Evolutionary conservation across 1,284 basidiomycete genomes (phyloP), one percentile per base, ranked within the genome.

Genomic region (Ceratobasidium papillatum): DNA sequence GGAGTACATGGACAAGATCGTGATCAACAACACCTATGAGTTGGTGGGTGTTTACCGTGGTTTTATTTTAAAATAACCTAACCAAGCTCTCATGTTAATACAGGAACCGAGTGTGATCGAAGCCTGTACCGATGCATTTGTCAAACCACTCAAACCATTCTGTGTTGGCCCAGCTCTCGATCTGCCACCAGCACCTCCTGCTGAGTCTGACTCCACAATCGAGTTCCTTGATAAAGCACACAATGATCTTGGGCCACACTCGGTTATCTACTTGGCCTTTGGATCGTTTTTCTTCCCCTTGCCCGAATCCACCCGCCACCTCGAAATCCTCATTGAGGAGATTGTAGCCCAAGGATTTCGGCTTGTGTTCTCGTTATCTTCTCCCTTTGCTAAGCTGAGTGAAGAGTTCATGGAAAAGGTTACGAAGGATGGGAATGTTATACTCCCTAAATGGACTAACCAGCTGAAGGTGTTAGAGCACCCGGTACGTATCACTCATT

Each of bases 391-490:
- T 2, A 25, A 52, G 19, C 14, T 68, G 32, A 25, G 41, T 51
- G 9, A 32, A 36, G 4, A 22, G 27, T 45, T 4, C 11, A 12
- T 51, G 3, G 65, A 56, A 17, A 34, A 36, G 51, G 2, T 54
- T 7, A 41, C 47, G 8, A 41, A 38, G 47, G 34, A 11, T 11
- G 51, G 65, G 36, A 38, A 54, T 4, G 65, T 36, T 14, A 68
- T 68, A 14, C 41, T 68, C 51, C 65, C 65, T 1, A 30, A 43
- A 14, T 54, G 65, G 74, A 58, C 74, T 17, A 59, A 59, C 4
- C 74, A 75, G 25, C 25, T 47, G 51, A 30, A 47, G 54, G 45
- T 75, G 3, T 38, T 75, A 8, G 49, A 65, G 11, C 74, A 75
- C 25, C 74, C 74, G 19, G 74, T 75, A 12, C 8, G 59, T 62